Percentiles rank a stretch among this genome's conserved stretches.
Conservation (phyloP, 2,329 filamentous ascomycete genomes). For the Anisogramma anomala region DNA sequence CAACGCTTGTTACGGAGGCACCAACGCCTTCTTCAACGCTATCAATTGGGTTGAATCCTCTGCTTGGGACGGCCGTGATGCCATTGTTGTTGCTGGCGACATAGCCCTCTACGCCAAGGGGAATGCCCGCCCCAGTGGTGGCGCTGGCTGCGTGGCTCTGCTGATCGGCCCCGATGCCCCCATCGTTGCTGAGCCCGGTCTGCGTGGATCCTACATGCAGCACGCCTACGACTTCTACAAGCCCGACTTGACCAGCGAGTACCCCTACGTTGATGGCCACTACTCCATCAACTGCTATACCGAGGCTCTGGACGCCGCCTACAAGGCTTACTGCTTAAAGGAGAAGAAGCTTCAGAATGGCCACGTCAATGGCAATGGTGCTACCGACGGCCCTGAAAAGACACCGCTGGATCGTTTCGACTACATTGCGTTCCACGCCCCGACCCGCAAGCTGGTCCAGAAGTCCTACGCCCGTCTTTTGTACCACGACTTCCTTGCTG, state of each 20-base stretch:
- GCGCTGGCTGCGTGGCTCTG: conserved; percentile 68
- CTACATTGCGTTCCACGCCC: conserved; percentile 72
- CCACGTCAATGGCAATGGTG: conserved; percentile 45
- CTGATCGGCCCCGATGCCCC: conserved; percentile 69
- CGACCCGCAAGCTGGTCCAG: conserved; percentile 76
- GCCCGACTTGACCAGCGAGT: conserved; percentile 77
- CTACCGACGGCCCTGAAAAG: conserved; percentile 41
- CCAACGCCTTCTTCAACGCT: conserved; percentile 73
- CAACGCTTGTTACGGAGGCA: conserved; percentile 80
- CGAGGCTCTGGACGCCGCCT: conserved; percentile 68
- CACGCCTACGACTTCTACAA: conserved; percentile 88
- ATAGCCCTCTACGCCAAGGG: conserved; percentile 82
- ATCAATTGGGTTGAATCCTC: conserved; percentile 82
- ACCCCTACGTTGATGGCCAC: conserved; percentile 75
- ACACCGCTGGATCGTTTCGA: conserved; percentile 69
- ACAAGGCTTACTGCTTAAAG: conserved; percentile 67
- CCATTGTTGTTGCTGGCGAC: conserved; percentile 68
- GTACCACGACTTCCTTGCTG: conserved; percentile 73
- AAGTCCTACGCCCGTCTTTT: conserved; percentile 76
- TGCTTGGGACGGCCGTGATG: conserved; percentile 73
- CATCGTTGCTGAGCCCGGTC: conserved; percentile 64
- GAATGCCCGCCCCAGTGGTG: conserved; percentile 67
- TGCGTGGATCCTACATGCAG: conserved; percentile 69
- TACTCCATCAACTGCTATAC: conserved; percentile 75
- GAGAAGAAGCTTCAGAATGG: conserved; percentile 48